Evolutionary conservation across 495 filamentous ascomycete genomes (phyloP), one percentile per base, ranked within the genome.

Genomic region (Penicillium steckii): DNA sequence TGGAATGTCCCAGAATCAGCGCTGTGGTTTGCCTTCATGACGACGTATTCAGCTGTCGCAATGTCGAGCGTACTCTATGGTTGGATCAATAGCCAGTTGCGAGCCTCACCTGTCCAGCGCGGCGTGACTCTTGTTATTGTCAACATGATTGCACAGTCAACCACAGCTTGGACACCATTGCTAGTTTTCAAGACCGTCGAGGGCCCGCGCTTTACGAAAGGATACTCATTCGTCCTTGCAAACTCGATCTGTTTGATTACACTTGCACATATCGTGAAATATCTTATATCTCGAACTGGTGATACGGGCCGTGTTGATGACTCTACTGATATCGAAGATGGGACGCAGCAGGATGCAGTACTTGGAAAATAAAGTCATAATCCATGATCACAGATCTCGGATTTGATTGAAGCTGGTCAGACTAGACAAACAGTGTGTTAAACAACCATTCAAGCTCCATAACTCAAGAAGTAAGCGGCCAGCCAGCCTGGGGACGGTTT

Each of bases 31-130:
- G 76, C 77, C 1, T 82, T 79, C 54, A 17, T 61, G 8, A 67
- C 62, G 0, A 66, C 62, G 15, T 69, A 65, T 30, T 65, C 62
- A 0, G 59, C 66, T n/a, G 64, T 67, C 19, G 63, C 66, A 0
- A 68, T 69, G 62, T 67, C 68, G 4, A 66, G 62, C 40, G 62
- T 69, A 2, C 53, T 72, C 8, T 72, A 69, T 42, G 68, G 66
- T 5, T 84, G 80, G 81, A 76, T 78, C 2, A 77, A 83, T 49
- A 68, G 56, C 23, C 61, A 68, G 23, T 46, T 72, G 3, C 57
- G 80, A 70, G 56, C 78, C 74, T 60, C 83, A 70, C 76, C 77
- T 19, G 75, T 80, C 55, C 80, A 85, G 58, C 62, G 83, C n/a
- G 75, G 80, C 2, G 49, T 84, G 13, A 77, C 82, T 2, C 68